A percentile compares a stretch with the other conserved stretches of the same genome.
Evolutionary conservation across 2,329 filamentous ascomycete genomes (phyloP).

Genomic region (Alternaria hordeiaustralica): DNA sequence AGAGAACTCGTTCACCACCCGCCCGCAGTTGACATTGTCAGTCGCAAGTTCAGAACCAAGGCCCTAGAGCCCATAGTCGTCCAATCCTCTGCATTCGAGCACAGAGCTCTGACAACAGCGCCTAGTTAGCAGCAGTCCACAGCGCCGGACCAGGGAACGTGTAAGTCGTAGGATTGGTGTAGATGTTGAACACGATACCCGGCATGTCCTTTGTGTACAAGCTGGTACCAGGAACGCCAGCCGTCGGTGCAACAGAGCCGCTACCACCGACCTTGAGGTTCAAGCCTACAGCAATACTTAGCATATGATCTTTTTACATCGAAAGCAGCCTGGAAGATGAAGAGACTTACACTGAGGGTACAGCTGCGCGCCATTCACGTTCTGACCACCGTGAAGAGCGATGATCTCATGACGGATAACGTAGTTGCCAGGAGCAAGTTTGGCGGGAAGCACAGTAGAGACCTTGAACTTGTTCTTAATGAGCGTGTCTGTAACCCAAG

Average conservation of each 20-base stretch:
- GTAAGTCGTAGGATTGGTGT: slow-evolving; percentile 42
- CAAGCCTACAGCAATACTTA: not conserved
- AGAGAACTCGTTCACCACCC: not conserved
- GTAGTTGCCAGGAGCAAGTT: slow-evolving; percentile 58
- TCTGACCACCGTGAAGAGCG: slow-evolving; percentile 54
- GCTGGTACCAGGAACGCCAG: slow-evolving; percentile 48
- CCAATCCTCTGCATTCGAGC: not conserved
- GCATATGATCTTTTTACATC: not conserved
- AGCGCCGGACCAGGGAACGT: slow-evolving; percentile 46
- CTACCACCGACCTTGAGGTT: slow-evolving; percentile 54
- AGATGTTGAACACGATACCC: slow-evolving; percentile 53
- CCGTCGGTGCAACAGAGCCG: slow-evolving; percentile 47
- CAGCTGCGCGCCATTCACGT: slow-evolving; percentile 58
- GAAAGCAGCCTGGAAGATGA: not conserved
- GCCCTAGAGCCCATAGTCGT: not conserved
- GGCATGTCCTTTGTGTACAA: slow-evolving; percentile 53
- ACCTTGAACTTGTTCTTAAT: slow-evolving; percentile 56
- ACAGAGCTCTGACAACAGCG: not conserved
- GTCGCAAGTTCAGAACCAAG: not conserved
- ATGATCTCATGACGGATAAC: slow-evolving; percentile 63
- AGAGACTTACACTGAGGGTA: slow-evolving; percentile 55
- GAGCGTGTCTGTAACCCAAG: slow-evolving; percentile 45
- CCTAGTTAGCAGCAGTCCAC: slow-evolving; percentile 44
- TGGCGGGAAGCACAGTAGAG: slow-evolving; percentile 52
- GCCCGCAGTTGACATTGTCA: not conserved